Evolutionary conservation across 2,329 filamentous ascomycete genomes (phyloP), one percentile per base, ranked within the genome.

Genomic region (Fusarium tuaranense): DNA sequence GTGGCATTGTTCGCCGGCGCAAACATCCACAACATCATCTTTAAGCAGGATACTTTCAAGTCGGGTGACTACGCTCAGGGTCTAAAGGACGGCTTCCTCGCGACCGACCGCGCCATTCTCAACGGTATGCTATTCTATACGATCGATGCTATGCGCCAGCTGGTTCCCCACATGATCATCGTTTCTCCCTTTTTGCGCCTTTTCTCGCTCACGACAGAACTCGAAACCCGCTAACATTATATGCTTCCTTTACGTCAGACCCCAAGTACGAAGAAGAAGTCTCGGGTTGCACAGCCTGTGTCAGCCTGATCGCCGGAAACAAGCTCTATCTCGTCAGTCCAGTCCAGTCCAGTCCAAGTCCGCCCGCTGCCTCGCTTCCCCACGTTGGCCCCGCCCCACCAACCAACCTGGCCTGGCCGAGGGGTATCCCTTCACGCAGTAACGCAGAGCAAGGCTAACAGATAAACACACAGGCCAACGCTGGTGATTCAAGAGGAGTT

Each of bases 241-340:
- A 32, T 60, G 63, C 58, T 76, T 74, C 57, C 51, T 46, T 41
- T 48, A 46, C 58, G 46, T 60, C 84, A 99, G 97, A 99, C 85
- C 95, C 97, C 76, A 94, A 94, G 84, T 98, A 98, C 82, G 95
- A 98, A 83, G 96, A 98, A 80, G 97, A 99, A 85, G 95, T 98
- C 67, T 99, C 97, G 71, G 97, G 97, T 76, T 99, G 97, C 87
- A 99, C 97, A 73, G 95, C 97, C 63, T 97, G 97, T 63, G 96
- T 98, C 77, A 93, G 93, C 77, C 87, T 99, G 79, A 92, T 98
- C 78, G 96, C 94, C 46, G 92, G 93, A 80, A 92, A 97, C 83
- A 98, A 97, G 86, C 95, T 99, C 83, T 98, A 93, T 86, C 92
- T 97, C 81, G 97, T 99, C 90, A 82, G 95, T 48, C 18, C 38